Conservation (phyloP, 2,329 filamentous ascomycete species). For the Dothiorella sarmentorum region DNA sequence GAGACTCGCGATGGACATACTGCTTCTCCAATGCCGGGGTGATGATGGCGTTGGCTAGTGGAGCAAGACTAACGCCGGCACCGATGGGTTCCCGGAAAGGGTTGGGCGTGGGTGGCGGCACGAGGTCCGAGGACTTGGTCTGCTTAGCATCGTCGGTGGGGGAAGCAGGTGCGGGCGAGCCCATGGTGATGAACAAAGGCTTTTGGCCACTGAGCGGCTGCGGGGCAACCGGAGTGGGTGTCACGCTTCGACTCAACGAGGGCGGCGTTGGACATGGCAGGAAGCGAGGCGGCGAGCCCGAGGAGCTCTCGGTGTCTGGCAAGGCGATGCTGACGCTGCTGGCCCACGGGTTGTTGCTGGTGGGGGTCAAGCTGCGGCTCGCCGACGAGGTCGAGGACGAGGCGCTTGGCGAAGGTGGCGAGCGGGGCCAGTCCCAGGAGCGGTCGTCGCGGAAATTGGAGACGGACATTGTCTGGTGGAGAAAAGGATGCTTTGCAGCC, state of each 20-base stretch:
- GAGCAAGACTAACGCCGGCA: slow-evolving; percentile 24
- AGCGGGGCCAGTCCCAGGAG: slow-evolving; percentile 33
- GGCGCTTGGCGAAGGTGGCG: slow-evolving; percentile 35
- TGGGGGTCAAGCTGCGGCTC: slow-evolving; percentile 37
- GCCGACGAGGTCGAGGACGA: slow-evolving; percentile 40
- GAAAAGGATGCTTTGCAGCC: slow-evolving; percentile 26
- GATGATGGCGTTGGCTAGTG: slow-evolving; percentile 36
- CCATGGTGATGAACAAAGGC: slow-evolving; percentile 11
- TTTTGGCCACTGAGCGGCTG: slow-evolving; percentile 11
- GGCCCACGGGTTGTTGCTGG: slow-evolving; percentile 39
- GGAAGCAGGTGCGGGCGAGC: neutral
- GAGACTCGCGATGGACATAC: slow-evolving; percentile 36
- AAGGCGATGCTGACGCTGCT: slow-evolving; percentile 27
- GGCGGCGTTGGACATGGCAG: slow-evolving; percentile 17
- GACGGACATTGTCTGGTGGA: slow-evolving; percentile 40
- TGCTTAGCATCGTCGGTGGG: slow-evolving; percentile 6
- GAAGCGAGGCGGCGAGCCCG: slow-evolving; percentile 5
- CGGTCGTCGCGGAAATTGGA: slow-evolving; percentile 39
- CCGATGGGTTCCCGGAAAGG: slow-evolving; percentile 31
- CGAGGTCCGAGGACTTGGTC: neutral
- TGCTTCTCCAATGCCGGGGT: slow-evolving; percentile 32
- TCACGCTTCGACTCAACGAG: slow-evolving; percentile 11
- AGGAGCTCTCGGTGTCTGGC: slow-evolving; percentile 26
- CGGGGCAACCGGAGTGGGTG: slow-evolving; percentile 29
- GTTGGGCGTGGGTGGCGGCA: slow-evolving; percentile 22